Percentiles rank a stretch among this genome's conserved stretches.
Evolutionary conservation across 495 filamentous ascomycete genomes (phyloP).

Genomic region (Annulohypoxylon bovei): DNA sequence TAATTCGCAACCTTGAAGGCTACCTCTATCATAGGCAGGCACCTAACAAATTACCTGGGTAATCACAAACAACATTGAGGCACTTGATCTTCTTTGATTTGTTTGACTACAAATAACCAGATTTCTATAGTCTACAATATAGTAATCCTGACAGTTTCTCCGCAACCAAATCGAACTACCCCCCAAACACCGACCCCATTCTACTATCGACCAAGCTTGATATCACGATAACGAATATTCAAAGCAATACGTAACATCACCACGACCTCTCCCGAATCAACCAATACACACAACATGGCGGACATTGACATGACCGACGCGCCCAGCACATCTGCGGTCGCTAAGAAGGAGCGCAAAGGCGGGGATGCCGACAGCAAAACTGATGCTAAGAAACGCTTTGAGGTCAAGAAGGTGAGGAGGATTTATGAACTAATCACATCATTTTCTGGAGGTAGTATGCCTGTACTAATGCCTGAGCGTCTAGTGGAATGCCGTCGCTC

Average conservation of each 20-base stretch:
- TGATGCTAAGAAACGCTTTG: slow-evolving; percentile 91
- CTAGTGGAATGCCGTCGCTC: slow-evolving; percentile 98
- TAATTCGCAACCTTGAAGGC: slow-evolving; percentile 22
- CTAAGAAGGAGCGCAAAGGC: slow-evolving; percentile 65
- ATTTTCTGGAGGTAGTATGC: neutral
- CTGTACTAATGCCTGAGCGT: slow-evolving; percentile 33
- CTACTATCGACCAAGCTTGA: neutral
- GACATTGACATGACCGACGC: slow-evolving; percentile 98
- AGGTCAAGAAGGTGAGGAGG: slow-evolving; percentile 90
- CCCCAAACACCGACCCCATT: neutral
- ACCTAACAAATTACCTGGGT: neutral
- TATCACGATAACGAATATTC: slow-evolving; percentile 5
- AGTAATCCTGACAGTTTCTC: neutral
- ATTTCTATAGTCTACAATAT: neutral
- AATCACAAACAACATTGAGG: neutral
- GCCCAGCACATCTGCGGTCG: slow-evolving; percentile 58
- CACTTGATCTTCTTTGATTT: neutral
- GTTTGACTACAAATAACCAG: neutral
- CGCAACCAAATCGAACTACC: neutral
- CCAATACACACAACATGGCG: slow-evolving; percentile 69
- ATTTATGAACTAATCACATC: neutral
- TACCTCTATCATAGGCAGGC: neutral
- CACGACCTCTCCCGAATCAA: neutral
- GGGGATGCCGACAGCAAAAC: slow-evolving; percentile 64
- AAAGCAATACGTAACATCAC: neutral